These are phyloP conservation scores for Candida chauliodis DNA, from an alignment of 805 yeast species.

Conservation along the genomic window DNA sequence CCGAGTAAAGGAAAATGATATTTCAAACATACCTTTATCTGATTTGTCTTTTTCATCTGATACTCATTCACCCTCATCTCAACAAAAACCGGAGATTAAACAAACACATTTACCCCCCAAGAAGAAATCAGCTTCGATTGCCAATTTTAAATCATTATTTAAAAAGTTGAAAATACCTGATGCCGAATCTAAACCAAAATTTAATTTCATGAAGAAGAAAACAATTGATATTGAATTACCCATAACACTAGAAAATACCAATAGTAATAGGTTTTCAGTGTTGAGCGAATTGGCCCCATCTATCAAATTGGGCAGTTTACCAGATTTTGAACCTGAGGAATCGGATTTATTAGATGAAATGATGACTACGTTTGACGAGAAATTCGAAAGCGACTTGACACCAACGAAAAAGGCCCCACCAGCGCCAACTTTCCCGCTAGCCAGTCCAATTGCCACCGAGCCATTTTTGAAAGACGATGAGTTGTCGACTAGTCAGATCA, in stretches of 20 bases:
- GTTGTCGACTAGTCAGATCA: constrained; percentile 37
- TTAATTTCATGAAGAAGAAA: neutral
- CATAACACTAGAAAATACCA: neutral
- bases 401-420: constrained; percentile 4
- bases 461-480: constrained; percentile 41
- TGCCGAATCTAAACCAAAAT: neutral
- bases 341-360: constrained; percentile 25
- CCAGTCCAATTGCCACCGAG: constrained; percentile 10
- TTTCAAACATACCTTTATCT: too few species aligned
- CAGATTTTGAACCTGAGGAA: constrained; percentile 24
- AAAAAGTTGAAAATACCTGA: constrained; percentile 6
- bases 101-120: constrained; percentile 1
- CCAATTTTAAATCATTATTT: constrained; percentile 15
- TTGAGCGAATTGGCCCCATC: constrained; percentile 7
- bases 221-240: neutral
- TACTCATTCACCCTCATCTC: neutral
- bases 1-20: neutral
- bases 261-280: constrained; percentile 6
- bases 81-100: neutral
- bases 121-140: constrained; percentile 1
- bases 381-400: constrained; percentile 12
- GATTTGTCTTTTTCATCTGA: too few species aligned
- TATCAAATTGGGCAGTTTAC: constrained; percentile 15
- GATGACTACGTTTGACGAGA: constrained; percentile 23
- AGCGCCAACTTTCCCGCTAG: too few species aligned